These are phyloP conservation scores for Penicillium longicatenatum DNA, from an alignment of 495 filamentous ascomycete species.

Conservation along the genomic window DNA sequence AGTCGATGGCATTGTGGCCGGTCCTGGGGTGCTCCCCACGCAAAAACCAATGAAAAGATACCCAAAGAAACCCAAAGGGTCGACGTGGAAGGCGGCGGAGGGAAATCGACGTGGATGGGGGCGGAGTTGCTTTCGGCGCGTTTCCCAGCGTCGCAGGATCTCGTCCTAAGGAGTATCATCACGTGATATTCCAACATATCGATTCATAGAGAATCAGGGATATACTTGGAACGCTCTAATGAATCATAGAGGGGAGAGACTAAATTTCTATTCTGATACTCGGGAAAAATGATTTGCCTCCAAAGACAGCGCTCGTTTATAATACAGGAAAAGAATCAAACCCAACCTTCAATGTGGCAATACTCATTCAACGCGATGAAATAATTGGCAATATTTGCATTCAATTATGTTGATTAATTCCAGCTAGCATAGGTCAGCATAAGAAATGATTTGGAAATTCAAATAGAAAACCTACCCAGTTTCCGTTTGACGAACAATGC, in stretches of 20 bases:
- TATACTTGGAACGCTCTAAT: not conserved
- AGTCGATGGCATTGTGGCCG: slow-evolving; percentile 43
- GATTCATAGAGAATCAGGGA: not conserved
- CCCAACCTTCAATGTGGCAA: slow-evolving; percentile 4
- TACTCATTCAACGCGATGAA: slow-evolving; percentile 13
- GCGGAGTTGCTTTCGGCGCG: slow-evolving; percentile 2
- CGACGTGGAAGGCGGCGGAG: not conserved
- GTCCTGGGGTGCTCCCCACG: slow-evolving; percentile 4
- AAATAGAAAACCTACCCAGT: slow-evolving; percentile 60
- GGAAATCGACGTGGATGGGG: not conserved
- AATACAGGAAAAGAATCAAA: slow-evolving; percentile 28
- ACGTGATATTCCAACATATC: slow-evolving; percentile 12
- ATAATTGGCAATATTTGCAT: slow-evolving; percentile 11
- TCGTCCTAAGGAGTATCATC: slow-evolving; percentile 7
- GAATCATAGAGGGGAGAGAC: slow-evolving; percentile 2
- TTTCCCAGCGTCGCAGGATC: not conserved
- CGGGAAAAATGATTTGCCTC: slow-evolving; percentile 16
- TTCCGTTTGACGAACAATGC: slow-evolving; percentile 78
- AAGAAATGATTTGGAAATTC: not conserved
- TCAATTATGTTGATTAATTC: slow-evolving; percentile 38
- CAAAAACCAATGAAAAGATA: not conserved
- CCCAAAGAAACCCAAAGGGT: not conserved
- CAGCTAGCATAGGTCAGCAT: slow-evolving; percentile 38
- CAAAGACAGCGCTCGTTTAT: slow-evolving; percentile 21
- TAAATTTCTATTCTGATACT: slow-evolving; percentile 6